Percentiles rank a stretch among this genome's conserved stretches.
Conservation (phyloP, 306 rosid species). For the Quercus gilva region DNA sequence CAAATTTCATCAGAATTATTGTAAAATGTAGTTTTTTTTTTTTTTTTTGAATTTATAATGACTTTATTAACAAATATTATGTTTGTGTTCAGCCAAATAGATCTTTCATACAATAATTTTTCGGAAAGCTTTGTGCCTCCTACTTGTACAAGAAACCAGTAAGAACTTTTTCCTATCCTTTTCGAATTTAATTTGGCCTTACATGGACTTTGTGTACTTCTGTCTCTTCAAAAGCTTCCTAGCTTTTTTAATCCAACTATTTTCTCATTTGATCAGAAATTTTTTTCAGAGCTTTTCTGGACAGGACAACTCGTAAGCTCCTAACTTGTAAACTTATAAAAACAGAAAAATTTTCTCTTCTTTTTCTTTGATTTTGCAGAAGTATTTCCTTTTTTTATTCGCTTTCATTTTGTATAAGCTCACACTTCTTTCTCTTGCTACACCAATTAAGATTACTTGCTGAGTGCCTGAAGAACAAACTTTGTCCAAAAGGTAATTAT, state of each 20-base stretch:
- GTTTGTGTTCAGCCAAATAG: not conserved
- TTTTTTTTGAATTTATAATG: not conserved
- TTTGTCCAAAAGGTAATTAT: not conserved
- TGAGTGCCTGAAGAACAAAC: not conserved
- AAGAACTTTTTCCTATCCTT: not conserved
- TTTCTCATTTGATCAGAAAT: conserved; percentile 12
- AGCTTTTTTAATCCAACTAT: not conserved
- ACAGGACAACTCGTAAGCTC: conserved; percentile 19
- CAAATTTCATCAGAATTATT: too few relatives aligned
- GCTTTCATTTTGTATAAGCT: not conserved
- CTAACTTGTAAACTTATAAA: not conserved
- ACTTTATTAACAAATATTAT: not conserved
- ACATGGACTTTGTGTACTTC: not conserved
- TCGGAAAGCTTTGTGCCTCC: not conserved
- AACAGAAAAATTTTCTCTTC: not conserved
- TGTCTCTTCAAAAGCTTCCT: not conserved
- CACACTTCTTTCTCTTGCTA: not conserved
- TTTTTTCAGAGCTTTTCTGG: conserved; percentile 12
- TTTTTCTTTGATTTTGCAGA: not conserved
- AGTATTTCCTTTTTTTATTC: not conserved
- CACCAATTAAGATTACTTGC: not conserved
- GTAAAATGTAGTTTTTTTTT: not conserved
- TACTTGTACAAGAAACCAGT: not conserved
- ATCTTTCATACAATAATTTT: conserved; percentile 31
- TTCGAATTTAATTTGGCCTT: too few relatives aligned